Evolutionary conservation across 2,329 filamentous ascomycete genomes (phyloP).

Genomic region (Malbranchea cinnamomea): DNA sequence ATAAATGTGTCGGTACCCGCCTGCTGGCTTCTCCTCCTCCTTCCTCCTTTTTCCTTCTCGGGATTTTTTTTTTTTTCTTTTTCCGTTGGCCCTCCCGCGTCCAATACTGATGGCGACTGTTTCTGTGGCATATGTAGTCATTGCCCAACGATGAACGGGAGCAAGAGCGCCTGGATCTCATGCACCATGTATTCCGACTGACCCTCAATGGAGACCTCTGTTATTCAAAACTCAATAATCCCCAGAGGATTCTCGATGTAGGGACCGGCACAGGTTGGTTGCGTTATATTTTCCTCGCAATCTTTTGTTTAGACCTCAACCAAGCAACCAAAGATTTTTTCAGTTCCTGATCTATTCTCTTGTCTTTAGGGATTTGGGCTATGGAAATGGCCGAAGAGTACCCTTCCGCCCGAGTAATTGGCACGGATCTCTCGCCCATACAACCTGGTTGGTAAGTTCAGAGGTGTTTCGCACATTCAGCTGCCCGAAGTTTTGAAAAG

Average conservation of each 20-base stretch:
- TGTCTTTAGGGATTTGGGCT: constrained; percentile 11
- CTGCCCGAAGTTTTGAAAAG: neutral
- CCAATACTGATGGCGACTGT: neutral
- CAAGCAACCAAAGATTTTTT: no score
- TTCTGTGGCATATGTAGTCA: constrained; percentile 2
- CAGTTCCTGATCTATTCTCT: no score
- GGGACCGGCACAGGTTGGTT: constrained; percentile 24
- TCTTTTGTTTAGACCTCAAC: constrained; percentile 16
- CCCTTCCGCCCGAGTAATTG: constrained; percentile 8
- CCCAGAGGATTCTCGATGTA: constrained; percentile 17
- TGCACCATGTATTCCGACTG: constrained; percentile 21
- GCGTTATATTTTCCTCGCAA: constrained; percentile 9
- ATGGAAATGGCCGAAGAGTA: constrained; percentile 8
- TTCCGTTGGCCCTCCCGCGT: neutral
- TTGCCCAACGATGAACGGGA: constrained; percentile 14
- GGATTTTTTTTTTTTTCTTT: neutral
- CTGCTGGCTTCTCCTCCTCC: neutral
- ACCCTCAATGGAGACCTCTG: constrained; percentile 19
- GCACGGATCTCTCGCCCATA: constrained; percentile 8
- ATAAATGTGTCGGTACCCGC: constrained; percentile 7
- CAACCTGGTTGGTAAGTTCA: constrained; percentile 9
- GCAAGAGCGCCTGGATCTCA: constrained; percentile 27
- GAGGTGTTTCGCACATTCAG: constrained; percentile 11
- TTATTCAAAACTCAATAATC: constrained; percentile 16
- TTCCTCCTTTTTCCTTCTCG: neutral